A percentile compares a stretch with the other conserved stretches of the same genome.
Conservation (phyloP, 345 rosid species). For the Salix arbutifolia region DNA sequence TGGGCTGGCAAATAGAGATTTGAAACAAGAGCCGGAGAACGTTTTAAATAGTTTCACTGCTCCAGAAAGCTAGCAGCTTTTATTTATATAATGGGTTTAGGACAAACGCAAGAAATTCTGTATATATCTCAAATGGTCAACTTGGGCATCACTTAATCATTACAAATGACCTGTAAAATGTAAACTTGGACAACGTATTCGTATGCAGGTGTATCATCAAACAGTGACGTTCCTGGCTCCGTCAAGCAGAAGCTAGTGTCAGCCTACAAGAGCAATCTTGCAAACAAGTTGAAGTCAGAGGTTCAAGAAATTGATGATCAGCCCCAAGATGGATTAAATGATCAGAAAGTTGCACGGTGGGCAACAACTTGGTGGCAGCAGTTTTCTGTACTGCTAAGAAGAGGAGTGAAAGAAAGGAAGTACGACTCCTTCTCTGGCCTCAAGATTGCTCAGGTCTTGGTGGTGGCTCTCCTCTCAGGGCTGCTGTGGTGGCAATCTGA, state of each 20-base stretch:
- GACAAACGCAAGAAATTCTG: no score
- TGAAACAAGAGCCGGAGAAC: no score
- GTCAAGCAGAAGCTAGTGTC: conserved; percentile 35
- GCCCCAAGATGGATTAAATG: conserved; percentile 10
- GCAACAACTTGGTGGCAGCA: conserved; percentile 61
- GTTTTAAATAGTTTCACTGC: no score
- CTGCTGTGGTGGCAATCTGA: conserved; percentile 50
- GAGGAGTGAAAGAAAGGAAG: conserved; percentile 52
- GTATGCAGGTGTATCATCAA: conserved; percentile 35
- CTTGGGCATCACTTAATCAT: not conserved
- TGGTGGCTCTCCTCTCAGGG: conserved; percentile 33
- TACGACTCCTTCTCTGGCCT: conserved; percentile 37
- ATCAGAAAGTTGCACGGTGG: conserved; percentile 29
- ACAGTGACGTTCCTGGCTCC: conserved; percentile 26
- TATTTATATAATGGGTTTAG: no score
- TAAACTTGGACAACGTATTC: not conserved
- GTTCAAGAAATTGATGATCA: conserved; percentile 18
- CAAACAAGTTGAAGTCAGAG: conserved; percentile 33
- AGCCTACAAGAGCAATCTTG: conserved; percentile 35
- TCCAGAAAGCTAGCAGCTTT: no score
- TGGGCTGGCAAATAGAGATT: no score
- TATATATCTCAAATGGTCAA: not conserved
- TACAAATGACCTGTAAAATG: not conserved
- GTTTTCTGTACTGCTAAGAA: conserved; percentile 32
- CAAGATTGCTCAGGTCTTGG: conserved; percentile 37